Conservation (phyloP, 2,329 filamentous ascomycete species). For the Sarocladiaceae sp. region DNA sequence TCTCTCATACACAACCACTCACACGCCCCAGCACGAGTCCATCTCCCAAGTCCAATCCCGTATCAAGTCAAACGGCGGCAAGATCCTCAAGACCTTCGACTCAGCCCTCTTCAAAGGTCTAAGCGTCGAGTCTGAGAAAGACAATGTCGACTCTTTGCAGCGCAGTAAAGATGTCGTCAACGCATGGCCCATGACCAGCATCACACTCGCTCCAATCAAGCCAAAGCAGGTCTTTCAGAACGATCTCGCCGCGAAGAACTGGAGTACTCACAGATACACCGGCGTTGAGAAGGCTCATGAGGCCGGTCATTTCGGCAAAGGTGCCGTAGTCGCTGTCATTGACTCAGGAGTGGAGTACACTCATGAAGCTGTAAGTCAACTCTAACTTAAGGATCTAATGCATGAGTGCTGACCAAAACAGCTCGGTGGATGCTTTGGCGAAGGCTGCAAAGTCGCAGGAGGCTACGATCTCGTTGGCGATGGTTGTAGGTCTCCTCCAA, state of each 20-base stretch:
- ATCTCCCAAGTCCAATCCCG: not conserved
- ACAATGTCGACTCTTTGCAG: conserved; percentile 15
- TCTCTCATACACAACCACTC: too few relatives aligned
- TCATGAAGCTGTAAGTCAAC: conserved; percentile 14
- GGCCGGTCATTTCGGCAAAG: conserved; percentile 19
- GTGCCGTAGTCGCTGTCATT: conserved; percentile 21
- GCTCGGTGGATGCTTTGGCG: conserved; percentile 21
- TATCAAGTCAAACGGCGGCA: not conserved
- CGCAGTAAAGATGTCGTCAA: conserved; percentile 16
- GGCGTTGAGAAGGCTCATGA: conserved; percentile 20
- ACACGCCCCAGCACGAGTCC: not conserved
- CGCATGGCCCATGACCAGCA: conserved; percentile 17
- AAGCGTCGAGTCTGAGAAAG: conserved; percentile 16
- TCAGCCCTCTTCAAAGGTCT: conserved; percentile 18
- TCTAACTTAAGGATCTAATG: not conserved
- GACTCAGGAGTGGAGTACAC: conserved; percentile 22
- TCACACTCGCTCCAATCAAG: not conserved
- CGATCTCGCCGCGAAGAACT: conserved; percentile 12
- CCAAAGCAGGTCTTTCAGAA: conserved; percentile 3
- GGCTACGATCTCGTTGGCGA: conserved; percentile 21
- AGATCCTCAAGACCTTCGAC: conserved; percentile 13
- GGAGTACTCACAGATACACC: conserved; percentile 19
- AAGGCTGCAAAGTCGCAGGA: conserved; percentile 20
- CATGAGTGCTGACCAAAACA: conserved; percentile 8
- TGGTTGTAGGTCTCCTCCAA: conserved; percentile 9